Percentiles rank a stretch among this genome's conserved stretches.
Evolutionary conservation across 2,329 filamentous ascomycete species (phyloP).

Genomic region (Penicillium sp.): DNA sequence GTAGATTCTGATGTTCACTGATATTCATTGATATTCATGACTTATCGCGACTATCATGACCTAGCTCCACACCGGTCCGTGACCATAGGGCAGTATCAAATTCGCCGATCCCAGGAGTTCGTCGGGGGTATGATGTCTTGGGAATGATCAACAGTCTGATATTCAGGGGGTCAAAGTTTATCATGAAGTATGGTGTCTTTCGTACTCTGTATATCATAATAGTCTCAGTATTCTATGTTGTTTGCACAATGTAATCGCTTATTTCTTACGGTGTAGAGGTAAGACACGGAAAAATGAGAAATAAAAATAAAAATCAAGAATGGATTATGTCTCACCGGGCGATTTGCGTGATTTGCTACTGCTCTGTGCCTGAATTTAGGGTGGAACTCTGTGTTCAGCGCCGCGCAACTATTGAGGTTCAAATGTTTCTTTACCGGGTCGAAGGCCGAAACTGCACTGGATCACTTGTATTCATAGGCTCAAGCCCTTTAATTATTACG

Average conservation of each 20-base stretch:
- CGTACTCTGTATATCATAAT: too few species aligned
- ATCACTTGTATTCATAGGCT: not conserved
- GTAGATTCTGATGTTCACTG: slow-evolving; percentile 2
- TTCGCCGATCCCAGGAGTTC: slow-evolving; percentile 21
- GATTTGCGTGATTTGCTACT: not conserved
- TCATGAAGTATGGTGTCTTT: not conserved
- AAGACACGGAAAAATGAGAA: not conserved
- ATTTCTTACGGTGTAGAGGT: not conserved
- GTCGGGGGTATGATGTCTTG: not conserved
- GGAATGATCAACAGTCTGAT: slow-evolving; percentile 17
- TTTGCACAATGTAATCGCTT: not conserved
- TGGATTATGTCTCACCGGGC: not conserved
- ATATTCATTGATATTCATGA: not conserved
- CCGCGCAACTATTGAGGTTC: not conserved
- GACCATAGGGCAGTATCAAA: slow-evolving; percentile 6
- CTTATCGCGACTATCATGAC: not conserved
- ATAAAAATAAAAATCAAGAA: not conserved
- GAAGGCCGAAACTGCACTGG: not conserved
- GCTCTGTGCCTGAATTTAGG: not conserved
- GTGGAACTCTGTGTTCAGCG: not conserved
- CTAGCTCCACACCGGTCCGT: slow-evolving; percentile 9
- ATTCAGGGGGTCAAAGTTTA: slow-evolving; percentile 46
- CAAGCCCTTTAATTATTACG: not conserved
- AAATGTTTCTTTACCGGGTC: not conserved
- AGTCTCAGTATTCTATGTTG: not conserved